A percentile compares a stretch with the other conserved stretches of the same genome.
These are phyloP conservation scores for Coemansia sp. DNA, from an alignment of 192 early-diverging fungal species.

Conservation along the genomic window DNA sequence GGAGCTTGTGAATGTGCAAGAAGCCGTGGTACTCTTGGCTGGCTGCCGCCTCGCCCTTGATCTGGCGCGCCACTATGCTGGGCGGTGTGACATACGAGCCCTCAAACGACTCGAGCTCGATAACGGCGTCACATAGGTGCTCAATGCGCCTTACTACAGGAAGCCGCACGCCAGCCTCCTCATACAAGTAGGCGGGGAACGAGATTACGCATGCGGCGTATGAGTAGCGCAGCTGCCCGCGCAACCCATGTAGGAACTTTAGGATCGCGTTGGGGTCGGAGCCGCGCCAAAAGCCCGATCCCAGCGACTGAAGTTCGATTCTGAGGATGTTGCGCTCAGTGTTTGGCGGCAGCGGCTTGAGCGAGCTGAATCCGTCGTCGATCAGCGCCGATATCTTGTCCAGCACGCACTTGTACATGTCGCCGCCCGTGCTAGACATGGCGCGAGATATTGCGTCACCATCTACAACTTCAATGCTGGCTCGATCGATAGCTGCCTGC, in stretches of 20 bases:
- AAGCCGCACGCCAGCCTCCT: conserved; percentile 38
- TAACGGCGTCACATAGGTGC: conserved; percentile 82
- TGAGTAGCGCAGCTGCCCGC: conserved; percentile 76
- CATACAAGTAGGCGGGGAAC: conserved; percentile 80
- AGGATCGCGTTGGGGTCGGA: conserved; percentile 58
- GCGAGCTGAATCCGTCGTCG: conserved; percentile 69
- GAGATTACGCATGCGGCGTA: conserved; percentile 78
- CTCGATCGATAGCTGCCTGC: conserved; percentile 58
- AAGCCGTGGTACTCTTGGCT: conserved; percentile 83
- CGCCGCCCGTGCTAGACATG: conserved; percentile 13
- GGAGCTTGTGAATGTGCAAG: conserved; percentile 83
- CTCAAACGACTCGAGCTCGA: conserved; percentile 94
- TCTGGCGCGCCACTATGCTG: conserved; percentile 57
- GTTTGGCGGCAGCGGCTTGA: conserved; percentile 22
- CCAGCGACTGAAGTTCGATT: conserved; percentile 81
- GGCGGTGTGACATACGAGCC: conserved; percentile 56
- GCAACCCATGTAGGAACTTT: conserved; percentile 75
- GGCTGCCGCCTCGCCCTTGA: conserved; percentile 59
- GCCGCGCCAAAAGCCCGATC: conserved; percentile 78
- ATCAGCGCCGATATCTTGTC: conserved; percentile 62
- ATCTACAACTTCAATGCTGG: conserved; percentile 58
- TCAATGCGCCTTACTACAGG: conserved; percentile 70
- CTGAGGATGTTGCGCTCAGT: conserved; percentile 70
- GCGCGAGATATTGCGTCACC: conserved; percentile 19
- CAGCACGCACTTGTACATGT: conserved; percentile 43